Percentiles rank a stretch among this genome's conserved stretches.
Evolutionary conservation across 495 filamentous ascomycete genomes (phyloP).

Genomic region (Bacidia gigantensis): DNA sequence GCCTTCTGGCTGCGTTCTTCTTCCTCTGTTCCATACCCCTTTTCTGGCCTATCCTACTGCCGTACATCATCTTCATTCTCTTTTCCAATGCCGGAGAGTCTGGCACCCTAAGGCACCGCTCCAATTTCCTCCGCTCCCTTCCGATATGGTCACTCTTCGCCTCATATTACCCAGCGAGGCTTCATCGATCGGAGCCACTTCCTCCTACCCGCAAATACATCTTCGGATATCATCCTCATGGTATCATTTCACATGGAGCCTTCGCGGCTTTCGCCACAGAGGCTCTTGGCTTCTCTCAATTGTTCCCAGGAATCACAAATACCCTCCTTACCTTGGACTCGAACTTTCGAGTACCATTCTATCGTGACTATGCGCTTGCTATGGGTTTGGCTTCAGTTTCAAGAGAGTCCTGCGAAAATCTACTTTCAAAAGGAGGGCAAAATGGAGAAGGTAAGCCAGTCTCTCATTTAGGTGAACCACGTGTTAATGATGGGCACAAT

Average conservation of each 20-base stretch:
- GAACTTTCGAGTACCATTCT: slow-evolving; percentile 89
- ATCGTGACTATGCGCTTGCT: slow-evolving; percentile 78
- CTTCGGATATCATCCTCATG: slow-evolving; percentile 94
- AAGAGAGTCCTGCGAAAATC: slow-evolving; percentile 75
- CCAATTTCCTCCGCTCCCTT: slow-evolving; percentile 56
- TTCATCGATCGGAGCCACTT: slow-evolving; percentile 69
- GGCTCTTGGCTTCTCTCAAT: slow-evolving; percentile 68
- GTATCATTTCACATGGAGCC: slow-evolving; percentile 91
- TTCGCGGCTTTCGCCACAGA: slow-evolving; percentile 90
- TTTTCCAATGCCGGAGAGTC: slow-evolving; percentile 63
- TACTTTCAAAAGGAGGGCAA: slow-evolving; percentile 60
- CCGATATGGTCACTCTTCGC: slow-evolving; percentile 79
- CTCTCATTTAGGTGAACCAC: neutral
- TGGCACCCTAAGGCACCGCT: slow-evolving; percentile 60
- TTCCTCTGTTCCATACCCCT: slow-evolving; percentile 81
- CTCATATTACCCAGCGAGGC: slow-evolving; percentile 75
- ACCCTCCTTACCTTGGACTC: slow-evolving; percentile 77
- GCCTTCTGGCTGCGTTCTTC: slow-evolving; percentile 70
- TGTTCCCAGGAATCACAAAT: slow-evolving; percentile 93
- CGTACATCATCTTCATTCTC: slow-evolving; percentile 73
- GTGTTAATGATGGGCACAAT: too few relatives aligned
- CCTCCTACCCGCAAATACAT: slow-evolving; percentile 85
- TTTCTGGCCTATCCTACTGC: slow-evolving; percentile 81
- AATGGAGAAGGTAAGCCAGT: slow-evolving; percentile 45
- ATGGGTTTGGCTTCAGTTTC: slow-evolving; percentile 83